These are phyloP conservation scores for Lunasporangiospora selenospora DNA, from an alignment of 192 early-diverging fungal species.

Conservation along the genomic window DNA sequence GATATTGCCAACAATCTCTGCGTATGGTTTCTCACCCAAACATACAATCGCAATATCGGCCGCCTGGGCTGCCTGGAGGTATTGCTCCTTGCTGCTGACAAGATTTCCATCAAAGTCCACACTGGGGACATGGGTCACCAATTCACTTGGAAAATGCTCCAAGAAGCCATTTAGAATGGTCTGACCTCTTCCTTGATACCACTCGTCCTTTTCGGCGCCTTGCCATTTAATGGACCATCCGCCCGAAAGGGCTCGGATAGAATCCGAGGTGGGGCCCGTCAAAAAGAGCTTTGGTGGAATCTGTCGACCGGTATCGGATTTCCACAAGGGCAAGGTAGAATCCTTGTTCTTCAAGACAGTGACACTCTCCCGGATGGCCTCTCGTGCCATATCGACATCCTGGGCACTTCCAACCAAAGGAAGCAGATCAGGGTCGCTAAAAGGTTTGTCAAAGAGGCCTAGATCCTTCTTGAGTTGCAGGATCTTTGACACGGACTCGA, in stretches of 20 bases:
- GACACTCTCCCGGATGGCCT: constrained; percentile 61
- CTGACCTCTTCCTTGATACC: constrained; percentile 48
- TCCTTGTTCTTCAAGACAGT: constrained; percentile 65
- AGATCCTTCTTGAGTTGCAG: constrained; percentile 74
- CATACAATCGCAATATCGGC: constrained; percentile 62
- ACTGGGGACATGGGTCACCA: constrained; percentile 41
- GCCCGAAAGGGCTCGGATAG: constrained; percentile 58
- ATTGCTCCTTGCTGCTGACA: constrained; percentile 5
- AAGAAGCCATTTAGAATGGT: constrained; percentile 43
- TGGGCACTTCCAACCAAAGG: constrained; percentile 53
- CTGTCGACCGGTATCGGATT: constrained; percentile 15
- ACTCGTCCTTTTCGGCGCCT: constrained; percentile 54
- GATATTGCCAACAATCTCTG: constrained; percentile 65
- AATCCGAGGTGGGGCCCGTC: constrained; percentile 64
- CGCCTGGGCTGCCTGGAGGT: constrained; percentile 27
- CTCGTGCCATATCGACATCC: constrained; percentile 55
- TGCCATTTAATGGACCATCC: constrained; percentile 74
- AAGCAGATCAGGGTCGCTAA: constrained; percentile 46
- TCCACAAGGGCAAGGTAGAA: constrained; percentile 53
- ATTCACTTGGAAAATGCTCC: constrained; percentile 20
- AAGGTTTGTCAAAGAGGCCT: constrained; percentile 54
- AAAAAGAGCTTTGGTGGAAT: constrained; percentile 60
- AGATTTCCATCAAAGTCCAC: constrained; percentile 57
- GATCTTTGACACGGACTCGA: constrained; percentile 60
- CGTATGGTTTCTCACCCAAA: constrained; percentile 65